Evolutionary conservation across 2,329 filamentous ascomycete genomes (phyloP).

Genomic region (Sporothrix phasma): DNA sequence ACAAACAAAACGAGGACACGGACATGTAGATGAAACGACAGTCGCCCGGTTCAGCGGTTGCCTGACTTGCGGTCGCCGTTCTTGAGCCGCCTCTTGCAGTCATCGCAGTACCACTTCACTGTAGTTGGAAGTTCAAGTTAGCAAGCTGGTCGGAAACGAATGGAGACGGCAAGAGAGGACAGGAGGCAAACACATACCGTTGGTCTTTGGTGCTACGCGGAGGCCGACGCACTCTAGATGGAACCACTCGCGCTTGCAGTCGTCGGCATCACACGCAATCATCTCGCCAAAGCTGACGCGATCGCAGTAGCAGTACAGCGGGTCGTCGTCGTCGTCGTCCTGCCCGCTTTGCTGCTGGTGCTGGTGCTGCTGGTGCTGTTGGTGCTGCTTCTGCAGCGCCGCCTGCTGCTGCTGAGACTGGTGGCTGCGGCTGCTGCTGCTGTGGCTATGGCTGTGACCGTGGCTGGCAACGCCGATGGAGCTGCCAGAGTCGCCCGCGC

Average conservation of each 20-base stretch:
- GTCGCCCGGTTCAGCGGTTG: constrained; percentile 31
- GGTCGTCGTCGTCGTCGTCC: constrained; percentile 59
- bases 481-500: constrained; percentile 10
- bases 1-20: background rate
- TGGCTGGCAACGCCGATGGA: background rate
- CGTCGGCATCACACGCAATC: constrained; percentile 68
- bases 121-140: background rate
- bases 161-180: background rate
- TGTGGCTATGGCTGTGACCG: constrained; percentile 11
- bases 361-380: constrained; percentile 5
- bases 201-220: constrained; percentile 66
- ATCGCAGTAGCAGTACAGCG: constrained; percentile 70
- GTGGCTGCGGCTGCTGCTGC: constrained; percentile 12
- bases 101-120: constrained; percentile 78
- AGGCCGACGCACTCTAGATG: constrained; percentile 73
- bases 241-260: constrained; percentile 72
- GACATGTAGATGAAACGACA: background rate
- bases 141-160: background rate
- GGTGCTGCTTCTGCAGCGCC: constrained; percentile 8
- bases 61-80: constrained; percentile 43
- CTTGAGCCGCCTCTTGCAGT: constrained; percentile 60
- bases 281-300: constrained; percentile 74
- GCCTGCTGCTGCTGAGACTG: constrained; percentile 2
- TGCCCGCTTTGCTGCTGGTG: constrained; percentile 29
- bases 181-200: constrained; percentile 45